These are phyloP conservation scores for Backusella morwellensis DNA, from an alignment of 192 early-diverging fungal species.

Conservation along the genomic window DNA sequence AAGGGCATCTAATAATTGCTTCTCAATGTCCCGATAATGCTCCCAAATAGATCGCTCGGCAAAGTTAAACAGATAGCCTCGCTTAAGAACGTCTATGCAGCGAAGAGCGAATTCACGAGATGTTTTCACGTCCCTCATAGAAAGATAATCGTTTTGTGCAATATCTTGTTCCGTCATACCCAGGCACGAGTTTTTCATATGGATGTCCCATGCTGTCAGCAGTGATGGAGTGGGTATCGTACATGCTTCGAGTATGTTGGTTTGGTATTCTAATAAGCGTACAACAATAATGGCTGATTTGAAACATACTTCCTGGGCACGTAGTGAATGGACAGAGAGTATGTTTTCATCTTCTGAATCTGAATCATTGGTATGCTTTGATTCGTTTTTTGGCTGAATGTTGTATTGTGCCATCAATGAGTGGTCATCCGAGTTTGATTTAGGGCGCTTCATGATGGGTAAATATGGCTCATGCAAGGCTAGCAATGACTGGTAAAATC, in stretches of 20 bases:
- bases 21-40: constrained; percentile 22
- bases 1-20: constrained; percentile 7
- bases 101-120: constrained; percentile 13
- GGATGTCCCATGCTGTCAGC: constrained; percentile 18
- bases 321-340: constrained; percentile 5
- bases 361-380: not conserved
- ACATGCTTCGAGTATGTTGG: constrained; percentile 6
- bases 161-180: constrained; percentile 2
- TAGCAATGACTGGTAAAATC: constrained; percentile 9
- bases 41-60: constrained; percentile 19
- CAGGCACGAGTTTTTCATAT: constrained; percentile 15
- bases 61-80: constrained; percentile 19
- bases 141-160: not conserved
- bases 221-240: constrained; percentile 10
- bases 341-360: not conserved
- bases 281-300: constrained; percentile 15
- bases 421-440: not conserved
- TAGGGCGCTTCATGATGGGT: not conserved
- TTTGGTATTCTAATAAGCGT: constrained; percentile 15
- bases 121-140: not conserved
- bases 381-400: not conserved
- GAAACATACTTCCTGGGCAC: constrained; percentile 21
- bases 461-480: constrained; percentile 18
- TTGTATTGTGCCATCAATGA: not conserved
- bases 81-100: constrained; percentile 12